These are phyloP conservation scores for Neonectria coccinea DNA, from an alignment of 2,329 filamentous ascomycete genomes.

Conservation along the genomic window DNA sequence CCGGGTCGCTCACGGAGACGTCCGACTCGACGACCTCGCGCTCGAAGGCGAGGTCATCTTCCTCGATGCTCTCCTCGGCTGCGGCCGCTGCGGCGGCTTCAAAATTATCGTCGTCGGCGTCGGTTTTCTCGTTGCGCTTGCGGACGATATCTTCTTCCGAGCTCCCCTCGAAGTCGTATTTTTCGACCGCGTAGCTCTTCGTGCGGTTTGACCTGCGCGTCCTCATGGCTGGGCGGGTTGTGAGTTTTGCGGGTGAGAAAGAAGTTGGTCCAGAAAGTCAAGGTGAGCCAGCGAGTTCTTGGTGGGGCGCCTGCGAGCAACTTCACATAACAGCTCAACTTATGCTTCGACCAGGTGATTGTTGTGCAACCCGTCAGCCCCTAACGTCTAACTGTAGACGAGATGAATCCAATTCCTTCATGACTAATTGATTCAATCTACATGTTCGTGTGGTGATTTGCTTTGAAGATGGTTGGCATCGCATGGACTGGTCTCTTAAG, in stretches of 20 bases:
- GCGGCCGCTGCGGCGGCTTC: conserved; percentile 44
- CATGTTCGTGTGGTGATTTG: not conserved
- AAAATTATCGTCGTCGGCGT: conserved; percentile 48
- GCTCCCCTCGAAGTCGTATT: conserved; percentile 52
- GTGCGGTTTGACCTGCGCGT: conserved; percentile 53
- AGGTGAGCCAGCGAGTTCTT: conserved; percentile 26
- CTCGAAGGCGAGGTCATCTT: conserved; percentile 49
- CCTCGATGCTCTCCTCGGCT: conserved; percentile 49
- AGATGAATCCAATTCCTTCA: fast-evolving
- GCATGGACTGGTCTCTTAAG: not conserved
- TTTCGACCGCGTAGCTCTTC: conserved; percentile 50
- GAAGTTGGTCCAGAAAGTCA: conserved; percentile 17
- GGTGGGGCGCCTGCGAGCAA: conserved; percentile 23
- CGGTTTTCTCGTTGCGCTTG: conserved; percentile 37
- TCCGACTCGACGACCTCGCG: conserved; percentile 48
- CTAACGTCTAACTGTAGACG: too few relatives aligned
- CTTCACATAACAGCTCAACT: not conserved
- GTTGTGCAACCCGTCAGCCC: too few relatives aligned
- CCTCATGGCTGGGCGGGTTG: conserved; percentile 46
- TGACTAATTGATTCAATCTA: not conserved
- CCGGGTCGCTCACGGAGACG: conserved; percentile 38
- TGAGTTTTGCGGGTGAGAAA: conserved; percentile 18
- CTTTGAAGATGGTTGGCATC: not conserved
- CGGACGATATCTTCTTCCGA: conserved; percentile 46
- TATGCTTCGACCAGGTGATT: too few relatives aligned